phyloP scores from a whole-genome alignment of 176 grass and related monocot genomes.

The Triticum aestivum region IWGSC_CS_RefSeq_v2.1 NC_057810.1:697781691-697782190 shows the following conservation, averaged over 20 bases:
- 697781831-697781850: neutral
- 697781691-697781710: neutral
- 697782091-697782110: neutral
- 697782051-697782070: neutral
- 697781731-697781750: neutral
- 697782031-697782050: neutral
- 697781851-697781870: neutral
- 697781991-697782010: neutral
- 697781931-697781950: conserved; percentile 17
- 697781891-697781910: neutral
- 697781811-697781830: neutral
- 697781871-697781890: neutral
- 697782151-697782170: too few species aligned
- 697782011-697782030: neutral
- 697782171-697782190: neutral
- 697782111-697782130: neutral
- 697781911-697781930: conserved; percentile 16
- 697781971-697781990: neutral
- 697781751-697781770: neutral
- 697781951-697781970: neutral
- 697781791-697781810: neutral
- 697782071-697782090: neutral
- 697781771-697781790: neutral
- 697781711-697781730: neutral
- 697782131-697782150: neutral